Base-by-base conservation (phyloP, 345 rosid genomes). In the Laguncularia racemosa region DNA sequence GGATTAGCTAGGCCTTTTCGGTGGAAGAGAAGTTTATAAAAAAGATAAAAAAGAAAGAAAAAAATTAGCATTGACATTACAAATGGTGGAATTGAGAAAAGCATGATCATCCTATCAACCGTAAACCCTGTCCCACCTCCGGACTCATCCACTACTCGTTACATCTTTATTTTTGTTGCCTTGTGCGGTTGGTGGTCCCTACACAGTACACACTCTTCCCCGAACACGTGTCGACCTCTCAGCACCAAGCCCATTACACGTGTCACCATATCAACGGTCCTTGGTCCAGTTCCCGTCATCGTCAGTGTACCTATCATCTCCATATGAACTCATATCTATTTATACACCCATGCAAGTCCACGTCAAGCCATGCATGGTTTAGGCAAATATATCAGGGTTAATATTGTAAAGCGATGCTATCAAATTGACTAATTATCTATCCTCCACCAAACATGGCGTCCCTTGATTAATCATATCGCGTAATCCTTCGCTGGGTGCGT, bases 71-170 rank as follows among this genome's bases (percentile, higher is more conserved):
- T 12, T 21, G 19, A 17, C 21, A 50, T 50, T 19, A 51, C 15
- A 51, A 18, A 46, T 33, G 76, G 74, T 73, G 78, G 76, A 66
- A 60, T 58, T 70, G 72, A 76, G 76, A 23, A 64, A 53, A 74
- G 56, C 84, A 76, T 74, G 76, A 69, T 81, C 81, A 74, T 81
- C 81, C 78, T 82, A 81, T 67, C 56, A 72, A 70, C 66, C 78
- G 73, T 28, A 60, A 59, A 72, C 60, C 68, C 59, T 59, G 53
- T 47, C 51, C 56, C 57, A 28, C 50, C 7, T n/a, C 18, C 14
- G 23, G 54, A n/a, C 54, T 18, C 58, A 58, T 52, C 73, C 64
- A 16, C 62, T 46, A 52, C 71, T 51, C 8, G 50, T 64, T 38
- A 15, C 49, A 57, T 61, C 58, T 60, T 46, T 71, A 67, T 62